phyloP scores from a whole-genome alignment of 1,284 basidiomycete genomes.

The Marasmius fiardii region DNA sequence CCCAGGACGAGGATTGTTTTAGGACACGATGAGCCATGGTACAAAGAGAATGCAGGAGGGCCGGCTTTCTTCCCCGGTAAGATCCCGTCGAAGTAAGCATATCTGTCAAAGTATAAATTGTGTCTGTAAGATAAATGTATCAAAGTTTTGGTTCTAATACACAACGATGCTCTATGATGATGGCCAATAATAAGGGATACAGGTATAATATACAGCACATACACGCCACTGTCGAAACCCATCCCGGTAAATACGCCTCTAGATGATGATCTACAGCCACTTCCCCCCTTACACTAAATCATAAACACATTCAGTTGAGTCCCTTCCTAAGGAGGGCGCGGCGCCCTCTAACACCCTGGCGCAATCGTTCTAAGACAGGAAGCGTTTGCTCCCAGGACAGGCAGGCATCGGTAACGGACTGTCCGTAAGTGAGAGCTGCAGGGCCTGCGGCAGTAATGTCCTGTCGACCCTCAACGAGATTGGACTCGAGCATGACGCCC shows the following conservation, averaged over 20 bases:
- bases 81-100: constrained; percentile 30
- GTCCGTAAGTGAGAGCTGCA: constrained; percentile 80
- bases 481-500: constrained; percentile 98
- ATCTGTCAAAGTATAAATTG: too few relatives aligned
- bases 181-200: too few relatives aligned
- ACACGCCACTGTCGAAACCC: too few relatives aligned
- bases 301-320: too few relatives aligned
- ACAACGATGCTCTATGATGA: too few relatives aligned
- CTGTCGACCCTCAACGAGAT: constrained; percentile 88
- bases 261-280: too few relatives aligned
- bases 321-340: constrained; percentile 45
- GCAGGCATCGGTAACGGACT: constrained; percentile 89
- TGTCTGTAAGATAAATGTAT: background rate
- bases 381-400: constrained; percentile 88
- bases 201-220: too few relatives aligned
- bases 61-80: constrained; percentile 41
- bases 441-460: constrained; percentile 81
- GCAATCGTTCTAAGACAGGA: constrained; percentile 74
- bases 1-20: constrained; percentile 44
- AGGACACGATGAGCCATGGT: constrained; percentile 54
- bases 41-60: constrained; percentile 38
- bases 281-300: too few relatives aligned
- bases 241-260: too few relatives aligned
- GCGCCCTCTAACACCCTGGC: constrained; percentile 77
- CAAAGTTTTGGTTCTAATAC: too few relatives aligned